phyloP scores from a whole-genome alignment of 495 filamentous ascomycete species.

The Viridothelium virens region DNA sequence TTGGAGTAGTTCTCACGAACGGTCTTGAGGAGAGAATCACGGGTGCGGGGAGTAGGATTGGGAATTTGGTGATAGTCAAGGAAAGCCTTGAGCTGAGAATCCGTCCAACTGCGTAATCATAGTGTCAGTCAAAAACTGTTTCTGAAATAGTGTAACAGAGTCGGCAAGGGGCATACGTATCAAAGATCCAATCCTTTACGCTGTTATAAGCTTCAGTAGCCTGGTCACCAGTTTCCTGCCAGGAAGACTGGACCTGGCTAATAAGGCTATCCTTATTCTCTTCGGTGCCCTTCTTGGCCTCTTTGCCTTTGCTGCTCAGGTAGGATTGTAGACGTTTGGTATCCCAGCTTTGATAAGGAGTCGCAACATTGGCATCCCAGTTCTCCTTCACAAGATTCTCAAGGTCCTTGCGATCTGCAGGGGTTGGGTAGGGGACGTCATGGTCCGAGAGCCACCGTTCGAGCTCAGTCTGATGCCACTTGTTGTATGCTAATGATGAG shows the following conservation, averaged over 20 bases:
- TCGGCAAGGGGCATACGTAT: constrained; percentile 56
- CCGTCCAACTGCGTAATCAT: constrained; percentile 56
- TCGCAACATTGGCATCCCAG: constrained; percentile 58
- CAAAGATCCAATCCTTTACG: constrained; percentile 88
- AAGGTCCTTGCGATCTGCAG: constrained; percentile 47
- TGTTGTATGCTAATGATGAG: constrained; percentile 74
- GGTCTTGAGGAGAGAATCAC: constrained; percentile 70
- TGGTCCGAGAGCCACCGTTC: constrained; percentile 96
- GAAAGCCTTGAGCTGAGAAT: constrained; percentile 85
- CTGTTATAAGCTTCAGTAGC: constrained; percentile 59
- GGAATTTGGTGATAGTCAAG: constrained; percentile 82
- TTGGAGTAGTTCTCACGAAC: constrained; percentile 74
- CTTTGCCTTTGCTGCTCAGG: constrained; percentile 57
- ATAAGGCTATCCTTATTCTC: constrained; percentile 59
- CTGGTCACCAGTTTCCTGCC: constrained; percentile 69
- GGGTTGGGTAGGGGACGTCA: constrained; percentile 63
- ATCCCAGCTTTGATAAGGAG: constrained; percentile 68
- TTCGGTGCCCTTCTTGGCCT: constrained; percentile 55
- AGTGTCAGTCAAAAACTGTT: constrained; percentile 21
- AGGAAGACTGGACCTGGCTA: constrained; percentile 59
- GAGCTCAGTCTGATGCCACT: constrained; percentile 96
- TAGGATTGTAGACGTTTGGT: constrained; percentile 55
- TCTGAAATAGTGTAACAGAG: neutral
- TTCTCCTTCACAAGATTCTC: constrained; percentile 63
- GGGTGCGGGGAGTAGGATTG: constrained; percentile 73